phyloP scores from a whole-genome alignment of 106 monocot genomes.

The Phalaenopsis aphrodite region DNA sequence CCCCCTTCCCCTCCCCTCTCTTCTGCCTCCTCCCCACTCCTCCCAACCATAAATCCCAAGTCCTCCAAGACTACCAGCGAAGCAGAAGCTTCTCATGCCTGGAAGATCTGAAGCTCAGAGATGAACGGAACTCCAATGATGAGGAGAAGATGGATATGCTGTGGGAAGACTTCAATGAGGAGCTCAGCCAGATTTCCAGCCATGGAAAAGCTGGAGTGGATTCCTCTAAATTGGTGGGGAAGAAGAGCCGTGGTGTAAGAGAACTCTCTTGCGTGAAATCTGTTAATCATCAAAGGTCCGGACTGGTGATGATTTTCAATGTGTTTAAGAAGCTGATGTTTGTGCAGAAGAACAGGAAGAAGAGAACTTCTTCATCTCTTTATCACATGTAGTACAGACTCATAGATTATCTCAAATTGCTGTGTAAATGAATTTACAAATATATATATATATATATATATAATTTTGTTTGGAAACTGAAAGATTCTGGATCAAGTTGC shows the following conservation, averaged over 20 bases:
- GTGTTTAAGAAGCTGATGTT: slow-evolving; percentile 49
- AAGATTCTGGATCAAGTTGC: no score
- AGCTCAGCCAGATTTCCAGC: slow-evolving; percentile 6
- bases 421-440: no score
- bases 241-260: background rate
- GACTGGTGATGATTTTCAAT: slow-evolving; percentile 35
- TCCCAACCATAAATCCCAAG: no score
- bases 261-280: background rate
- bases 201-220: no score
- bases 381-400: no score
- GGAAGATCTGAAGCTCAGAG: slow-evolving; percentile 10
- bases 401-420: no score
- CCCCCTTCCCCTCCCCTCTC: background rate
- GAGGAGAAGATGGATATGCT: slow-evolving; percentile 53
- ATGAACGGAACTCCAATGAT: background rate
- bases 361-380: no score
- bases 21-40: no score
- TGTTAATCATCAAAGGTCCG: slow-evolving; percentile 10
- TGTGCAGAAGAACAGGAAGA: slow-evolving; percentile 15
- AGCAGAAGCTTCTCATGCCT: no score
- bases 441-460: no score
- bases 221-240: background rate
- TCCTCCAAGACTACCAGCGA: no score
- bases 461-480: no score
- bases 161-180: slow-evolving; percentile 67